These are phyloP conservation scores for Styphnolobium japonicum DNA, from an alignment of 306 rosid genomes.

Conservation along the genomic window DNA sequence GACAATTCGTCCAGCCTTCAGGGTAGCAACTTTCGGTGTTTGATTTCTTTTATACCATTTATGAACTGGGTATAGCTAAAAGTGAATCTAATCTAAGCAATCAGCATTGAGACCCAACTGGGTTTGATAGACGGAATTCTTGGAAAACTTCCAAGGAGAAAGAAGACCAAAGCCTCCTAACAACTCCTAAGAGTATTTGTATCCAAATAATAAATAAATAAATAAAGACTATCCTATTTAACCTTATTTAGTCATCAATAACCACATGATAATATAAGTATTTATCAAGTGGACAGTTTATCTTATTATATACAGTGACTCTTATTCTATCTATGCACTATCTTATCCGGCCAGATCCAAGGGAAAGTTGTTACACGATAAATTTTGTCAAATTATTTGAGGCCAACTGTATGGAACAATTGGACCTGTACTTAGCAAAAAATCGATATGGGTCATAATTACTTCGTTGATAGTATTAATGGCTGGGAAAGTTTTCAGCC, in stretches of 20 bases:
- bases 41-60: too few relatives aligned
- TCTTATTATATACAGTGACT: neutral
- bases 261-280: neutral
- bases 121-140: too few relatives aligned
- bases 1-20: too few relatives aligned
- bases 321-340: neutral
- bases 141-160: too few relatives aligned
- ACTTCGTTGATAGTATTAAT: neutral
- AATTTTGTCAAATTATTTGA: neutral
- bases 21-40: too few relatives aligned
- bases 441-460: neutral
- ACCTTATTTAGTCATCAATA: neutral
- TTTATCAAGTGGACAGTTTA: neutral
- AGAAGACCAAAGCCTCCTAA: too few relatives aligned
- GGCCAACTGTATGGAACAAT: neutral
- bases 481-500: neutral
- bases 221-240: neutral
- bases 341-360: neutral
- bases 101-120: too few relatives aligned
- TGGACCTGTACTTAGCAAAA: neutral
- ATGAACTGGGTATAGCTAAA: too few relatives aligned
- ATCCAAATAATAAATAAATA: too few relatives aligned
- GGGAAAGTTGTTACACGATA: conserved; percentile 1
- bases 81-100: too few relatives aligned
- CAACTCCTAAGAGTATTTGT: too few relatives aligned